Evolutionary conservation across 768 basidiomycete genomes (phyloP), one percentile per base, ranked within the genome.

Genomic region (Pleurotus salmoneostramineus): DNA sequence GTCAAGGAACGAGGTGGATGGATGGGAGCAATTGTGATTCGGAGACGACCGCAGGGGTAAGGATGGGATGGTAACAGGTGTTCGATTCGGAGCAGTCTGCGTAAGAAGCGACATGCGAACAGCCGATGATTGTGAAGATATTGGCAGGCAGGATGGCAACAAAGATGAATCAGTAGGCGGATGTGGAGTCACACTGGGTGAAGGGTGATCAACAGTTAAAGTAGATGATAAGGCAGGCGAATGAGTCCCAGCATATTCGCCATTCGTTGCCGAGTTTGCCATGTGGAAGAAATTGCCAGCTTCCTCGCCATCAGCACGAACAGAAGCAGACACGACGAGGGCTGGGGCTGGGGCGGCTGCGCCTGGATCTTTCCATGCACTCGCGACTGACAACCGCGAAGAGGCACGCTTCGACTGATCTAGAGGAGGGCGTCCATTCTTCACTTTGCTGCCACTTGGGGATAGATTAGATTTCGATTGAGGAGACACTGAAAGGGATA

Each of bases 81-180:
- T 62, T 47, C 74, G 68, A 56, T 65, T 64, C 32, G 85, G 84
- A 3, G 86, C 86, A 6, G 85, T 87, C 61, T 81, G 84, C n/a
- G 83, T 83, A 37, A 88, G 77, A 27, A 88, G 74, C 12, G 85
- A 88, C 17, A 79, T 76, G 27, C 71, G 74, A 31, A 17, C 8
- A 10, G 15, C 27, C 7, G 36, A n/a, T 15, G 52, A 21, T 6
- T 55, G 52, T 6, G 52, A 27, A 11, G 17, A 15, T 7, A 33
- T 14, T 11, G 33, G 14, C 21, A 27, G 36, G 14, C 21, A 17
- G 32, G 27, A 17, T 14, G 36, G 11, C n/a, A 42, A 15, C 3
- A n/a, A 17, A 8, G 37, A 40, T 17, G 10, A 63, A 51, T 54
- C 57, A 50, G 7, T 60, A 55, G 43, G 54, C 12, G 71, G 66